A percentile compares a stretch with the other conserved stretches of the same genome.
phyloP scores from a whole-genome alignment of 2,329 filamentous ascomycete genomes.

The Cladosporium sp. region DNA sequence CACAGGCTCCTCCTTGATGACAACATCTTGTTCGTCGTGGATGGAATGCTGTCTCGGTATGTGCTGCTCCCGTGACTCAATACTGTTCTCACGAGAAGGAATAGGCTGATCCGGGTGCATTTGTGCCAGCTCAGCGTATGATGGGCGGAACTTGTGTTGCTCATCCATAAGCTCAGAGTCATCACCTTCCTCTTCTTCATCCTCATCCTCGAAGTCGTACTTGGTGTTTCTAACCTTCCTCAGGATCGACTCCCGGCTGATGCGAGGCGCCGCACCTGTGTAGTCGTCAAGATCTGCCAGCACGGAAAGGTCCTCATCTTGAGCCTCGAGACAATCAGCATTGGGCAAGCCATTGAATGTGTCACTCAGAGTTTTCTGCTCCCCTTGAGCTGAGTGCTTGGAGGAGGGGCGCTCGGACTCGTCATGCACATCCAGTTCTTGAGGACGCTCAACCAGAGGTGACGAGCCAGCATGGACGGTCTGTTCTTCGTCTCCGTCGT shows the following conservation, averaged over 20 bases:
- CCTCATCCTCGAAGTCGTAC: conserved; percentile 50
- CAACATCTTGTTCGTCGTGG: conserved; percentile 62
- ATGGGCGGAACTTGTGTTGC: conserved; percentile 29
- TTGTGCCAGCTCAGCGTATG: conserved; percentile 52
- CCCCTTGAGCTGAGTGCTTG: not conserved
- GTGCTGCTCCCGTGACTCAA: conserved; percentile 32
- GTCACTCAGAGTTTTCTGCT: conserved; percentile 23
- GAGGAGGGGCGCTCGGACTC: not conserved
- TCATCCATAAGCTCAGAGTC: conserved; percentile 58
- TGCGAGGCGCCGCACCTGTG: conserved; percentile 62
- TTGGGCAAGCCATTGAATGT: conserved; percentile 32
- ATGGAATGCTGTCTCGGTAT: conserved; percentile 53
- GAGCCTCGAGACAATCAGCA: conserved; percentile 27
- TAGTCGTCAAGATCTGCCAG: conserved; percentile 37
- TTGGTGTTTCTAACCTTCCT: conserved; percentile 74
- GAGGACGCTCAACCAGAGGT: conserved; percentile 46
- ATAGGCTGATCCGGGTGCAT: conserved; percentile 89
- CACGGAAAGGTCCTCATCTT: conserved; percentile 39
- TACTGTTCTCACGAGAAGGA: conserved; percentile 73
- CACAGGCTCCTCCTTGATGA: conserved; percentile 66
- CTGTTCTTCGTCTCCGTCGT: conserved; percentile 55
- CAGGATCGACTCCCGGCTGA: conserved; percentile 91
- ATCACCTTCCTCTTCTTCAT: conserved; percentile 51
- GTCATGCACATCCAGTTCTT: conserved; percentile 31
- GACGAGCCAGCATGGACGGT: conserved; percentile 48